phyloP scores from a whole-genome alignment of 352 stramenopile species.

The Pythium pyrilobum region DNA sequence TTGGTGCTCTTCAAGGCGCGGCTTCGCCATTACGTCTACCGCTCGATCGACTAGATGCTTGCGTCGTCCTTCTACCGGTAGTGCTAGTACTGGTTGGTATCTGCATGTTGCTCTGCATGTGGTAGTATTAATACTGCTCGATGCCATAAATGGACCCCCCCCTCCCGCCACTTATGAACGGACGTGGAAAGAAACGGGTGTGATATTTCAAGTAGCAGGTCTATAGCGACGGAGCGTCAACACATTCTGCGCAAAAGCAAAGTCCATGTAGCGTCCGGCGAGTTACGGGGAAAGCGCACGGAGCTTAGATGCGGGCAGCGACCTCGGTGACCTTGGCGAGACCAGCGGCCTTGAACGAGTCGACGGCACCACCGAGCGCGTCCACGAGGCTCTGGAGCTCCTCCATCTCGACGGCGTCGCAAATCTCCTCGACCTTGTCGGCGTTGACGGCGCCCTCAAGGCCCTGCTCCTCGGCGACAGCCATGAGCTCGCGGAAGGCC shows the following conservation, averaged over 20 bases:
- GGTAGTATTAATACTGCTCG: too few species aligned
- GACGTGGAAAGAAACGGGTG: too few species aligned
- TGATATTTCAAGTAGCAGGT: too few species aligned
- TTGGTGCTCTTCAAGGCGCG: conserved; percentile 41
- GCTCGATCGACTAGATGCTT: conserved; percentile 38
- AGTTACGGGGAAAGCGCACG: background rate
- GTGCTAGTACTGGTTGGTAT: too few species aligned
- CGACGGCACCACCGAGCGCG: conserved; percentile 40
- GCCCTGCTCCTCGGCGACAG: conserved; percentile 48
- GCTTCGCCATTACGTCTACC: conserved; percentile 55
- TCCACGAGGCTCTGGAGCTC: conserved; percentile 58
- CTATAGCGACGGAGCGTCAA: too few species aligned
- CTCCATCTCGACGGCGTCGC: conserved; percentile 67
- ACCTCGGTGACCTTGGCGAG: conserved; percentile 44
- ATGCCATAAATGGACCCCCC: too few species aligned
- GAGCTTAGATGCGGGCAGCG: conserved; percentile 17
- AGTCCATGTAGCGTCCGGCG: too few species aligned
- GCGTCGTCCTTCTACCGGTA: background rate
- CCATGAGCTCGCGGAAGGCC: conserved; percentile 75
- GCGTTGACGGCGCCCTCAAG: conserved; percentile 56
- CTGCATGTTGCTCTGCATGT: too few species aligned
- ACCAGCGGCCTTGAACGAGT: conserved; percentile 51
- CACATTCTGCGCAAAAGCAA: too few species aligned
- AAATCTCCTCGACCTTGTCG: conserved; percentile 73
- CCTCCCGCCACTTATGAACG: too few species aligned